A percentile compares a stretch with the other conserved stretches of the same genome.
Conservation (phyloP, 805 yeast genomes). For the Saturnispora silvae region DNA sequence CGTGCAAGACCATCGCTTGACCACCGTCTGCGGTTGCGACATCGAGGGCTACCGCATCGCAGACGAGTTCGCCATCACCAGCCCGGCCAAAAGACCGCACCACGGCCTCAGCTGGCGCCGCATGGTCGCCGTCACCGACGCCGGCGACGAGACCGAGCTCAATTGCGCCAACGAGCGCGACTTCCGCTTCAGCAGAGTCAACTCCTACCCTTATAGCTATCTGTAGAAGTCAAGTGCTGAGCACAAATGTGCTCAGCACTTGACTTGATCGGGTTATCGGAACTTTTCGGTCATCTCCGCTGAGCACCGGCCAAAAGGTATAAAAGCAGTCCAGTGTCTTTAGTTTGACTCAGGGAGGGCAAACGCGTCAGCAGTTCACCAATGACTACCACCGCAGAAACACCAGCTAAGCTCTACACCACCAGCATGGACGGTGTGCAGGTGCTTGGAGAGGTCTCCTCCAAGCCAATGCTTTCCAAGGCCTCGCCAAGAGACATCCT, state of each 20-base stretch:
- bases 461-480: slow-evolving; percentile 27
- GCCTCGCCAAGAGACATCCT: slow-evolving; percentile 41
- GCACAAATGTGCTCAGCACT: too few species aligned
- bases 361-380: too few species aligned
- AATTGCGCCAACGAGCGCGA: slow-evolving; percentile 64
- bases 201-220: slow-evolving; percentile 11
- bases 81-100: slow-evolving; percentile 52
- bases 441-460: slow-evolving; percentile 38
- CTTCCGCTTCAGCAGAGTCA: slow-evolving; percentile 64
- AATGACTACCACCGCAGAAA: too few species aligned
- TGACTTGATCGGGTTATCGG: too few species aligned
- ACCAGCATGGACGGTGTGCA: slow-evolving; percentile 39
- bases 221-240: neutral
- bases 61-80: slow-evolving; percentile 49
- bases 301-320: neutral
- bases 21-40: slow-evolving; percentile 52
- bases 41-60: slow-evolving; percentile 51
- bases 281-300: neutral
- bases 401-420: slow-evolving; percentile 18
- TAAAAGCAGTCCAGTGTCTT: neutral
- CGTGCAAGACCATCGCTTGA: too few species aligned
- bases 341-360: too few species aligned
- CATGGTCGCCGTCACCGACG: slow-evolving; percentile 47
- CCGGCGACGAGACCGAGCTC: slow-evolving; percentile 25
- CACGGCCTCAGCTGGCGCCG: slow-evolving; percentile 64